These are phyloP conservation scores for Candida anglica DNA, from an alignment of 805 yeast species.

Conservation along the genomic window DNA sequence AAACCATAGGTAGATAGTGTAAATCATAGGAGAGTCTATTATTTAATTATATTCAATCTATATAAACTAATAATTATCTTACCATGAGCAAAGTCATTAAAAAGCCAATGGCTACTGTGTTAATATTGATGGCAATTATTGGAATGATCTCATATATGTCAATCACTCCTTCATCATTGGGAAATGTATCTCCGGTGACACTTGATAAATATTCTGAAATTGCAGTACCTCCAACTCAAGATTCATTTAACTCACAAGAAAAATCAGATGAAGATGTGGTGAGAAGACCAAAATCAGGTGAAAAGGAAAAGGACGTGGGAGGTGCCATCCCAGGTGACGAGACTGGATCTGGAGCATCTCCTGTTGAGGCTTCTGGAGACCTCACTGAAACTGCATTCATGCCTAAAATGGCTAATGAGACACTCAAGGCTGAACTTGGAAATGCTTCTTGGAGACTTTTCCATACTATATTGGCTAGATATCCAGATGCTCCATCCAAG, in stretches of 20 bases:
- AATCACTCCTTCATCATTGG: constrained; percentile 14
- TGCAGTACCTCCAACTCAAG: too few species aligned
- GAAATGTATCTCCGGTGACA: constrained; percentile 18
- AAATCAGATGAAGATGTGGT: background rate
- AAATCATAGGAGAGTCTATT: too few species aligned
- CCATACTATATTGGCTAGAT: constrained; percentile 89
- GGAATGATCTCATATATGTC: constrained; percentile 25
- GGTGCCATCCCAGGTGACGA: background rate
- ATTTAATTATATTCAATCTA: too few species aligned
- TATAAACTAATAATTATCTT: too few species aligned
- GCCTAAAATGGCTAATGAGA: constrained; percentile 92
- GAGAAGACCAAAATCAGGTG: background rate
- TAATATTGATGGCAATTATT: constrained; percentile 19
- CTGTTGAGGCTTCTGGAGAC: background rate
- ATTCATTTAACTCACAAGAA: background rate
- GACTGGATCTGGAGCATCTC: background rate
- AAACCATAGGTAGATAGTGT: too few species aligned
- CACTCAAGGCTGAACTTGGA: constrained; percentile 79
- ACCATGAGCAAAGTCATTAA: constrained; percentile 17
- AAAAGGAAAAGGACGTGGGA: constrained; percentile 1
- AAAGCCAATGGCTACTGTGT: constrained; percentile 24
- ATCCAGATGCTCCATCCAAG: constrained; percentile 74
- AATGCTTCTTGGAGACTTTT: constrained; percentile 86
- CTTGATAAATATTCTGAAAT: constrained; percentile 7
- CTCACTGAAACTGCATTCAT: constrained; percentile 67